Conservation (phyloP, 169 alveolate genomes). For the Theileria equi region DNA sequence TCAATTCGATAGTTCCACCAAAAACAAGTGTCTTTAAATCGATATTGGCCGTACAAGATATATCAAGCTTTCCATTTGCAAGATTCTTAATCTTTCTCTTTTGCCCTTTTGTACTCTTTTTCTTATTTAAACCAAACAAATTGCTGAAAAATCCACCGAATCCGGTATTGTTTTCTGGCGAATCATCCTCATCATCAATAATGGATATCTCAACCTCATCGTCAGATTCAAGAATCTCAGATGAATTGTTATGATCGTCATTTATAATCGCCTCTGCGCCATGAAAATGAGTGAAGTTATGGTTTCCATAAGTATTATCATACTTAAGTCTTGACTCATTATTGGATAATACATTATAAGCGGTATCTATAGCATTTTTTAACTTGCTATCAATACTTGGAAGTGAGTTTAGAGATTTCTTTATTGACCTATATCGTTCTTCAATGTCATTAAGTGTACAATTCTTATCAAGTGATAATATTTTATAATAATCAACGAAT, state of each 20-base stretch:
- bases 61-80: conserved; percentile 2
- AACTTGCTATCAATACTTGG: conserved; percentile 40
- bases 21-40: conserved; percentile 18
- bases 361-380: conserved; percentile 26
- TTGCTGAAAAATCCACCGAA: conserved; percentile 19
- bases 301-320: conserved; percentile 20
- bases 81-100: not conserved
- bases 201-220: conserved; percentile 29
- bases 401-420: conserved; percentile 35
- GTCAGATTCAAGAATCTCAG: no score
- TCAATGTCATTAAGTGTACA: conserved; percentile 34
- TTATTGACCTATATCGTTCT: conserved; percentile 19
- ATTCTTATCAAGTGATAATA: conserved; percentile 32
- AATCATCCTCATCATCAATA: conserved; percentile 9
- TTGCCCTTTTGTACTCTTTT: not conserved
- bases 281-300: not conserved
- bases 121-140: conserved; percentile 17
- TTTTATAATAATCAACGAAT: conserved; percentile 35
- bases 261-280: no score
- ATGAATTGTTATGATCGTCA: conserved; percentile 7
- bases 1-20: conserved; percentile 39
- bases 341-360: conserved; percentile 55
- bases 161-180: not conserved
- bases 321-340: conserved; percentile 29
- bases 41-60: conserved; percentile 8